Base-by-base conservation (phyloP, 2,329 filamentous ascomycete genomes). In the Aspergillus pseudonomiae region DNA sequence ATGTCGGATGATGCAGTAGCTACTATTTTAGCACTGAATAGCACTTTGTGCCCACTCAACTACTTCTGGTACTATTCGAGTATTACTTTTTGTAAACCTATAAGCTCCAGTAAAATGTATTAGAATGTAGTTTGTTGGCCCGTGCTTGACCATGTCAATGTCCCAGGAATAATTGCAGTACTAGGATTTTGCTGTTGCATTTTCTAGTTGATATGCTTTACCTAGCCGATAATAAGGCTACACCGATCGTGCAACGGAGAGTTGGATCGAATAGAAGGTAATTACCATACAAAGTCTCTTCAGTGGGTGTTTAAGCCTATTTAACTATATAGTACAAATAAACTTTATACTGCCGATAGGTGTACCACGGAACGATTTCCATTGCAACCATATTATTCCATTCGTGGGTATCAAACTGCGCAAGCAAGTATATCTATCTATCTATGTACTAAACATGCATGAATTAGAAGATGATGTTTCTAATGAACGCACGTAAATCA, bases 1-100 rank as follows among this genome's bases (percentile, higher is more conserved):
- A 69, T 66, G 60, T 59, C 61, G 59, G 57, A 69, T 63, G 59
- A 67, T 65, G 57, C 63, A 64, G 59, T 63, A 67, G 59, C 59
- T 62, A 64, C 57, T 62, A 65, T 43, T 50, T 53, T 58, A 61
- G 59, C 60, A 50, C 59, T 54, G 58, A 61, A 59, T 46, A 65
- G 46, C 41, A 59, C 59, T 48, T 45, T 28, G 41, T 54, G 43
- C 43, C 32, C 60, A 41, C 36, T 59, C 32, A 36, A 34, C 21
- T 39, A 30, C 39, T 26, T 58, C n/a, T 45, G 19, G 19, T 12
- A 14, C 2, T 34, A 14, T 32, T 1, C 12, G 32, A 6, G 34
- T 39, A 55, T 26, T 39, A 14, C 30, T 24, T 28, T 28, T 5
- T 19, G 14, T 52, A 32, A 32, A 9, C 19, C 9, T 9, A 9